phyloP scores from a whole-genome alignment of 2,329 filamentous ascomycete genomes.

The Geosmithia putterillii region DNA sequence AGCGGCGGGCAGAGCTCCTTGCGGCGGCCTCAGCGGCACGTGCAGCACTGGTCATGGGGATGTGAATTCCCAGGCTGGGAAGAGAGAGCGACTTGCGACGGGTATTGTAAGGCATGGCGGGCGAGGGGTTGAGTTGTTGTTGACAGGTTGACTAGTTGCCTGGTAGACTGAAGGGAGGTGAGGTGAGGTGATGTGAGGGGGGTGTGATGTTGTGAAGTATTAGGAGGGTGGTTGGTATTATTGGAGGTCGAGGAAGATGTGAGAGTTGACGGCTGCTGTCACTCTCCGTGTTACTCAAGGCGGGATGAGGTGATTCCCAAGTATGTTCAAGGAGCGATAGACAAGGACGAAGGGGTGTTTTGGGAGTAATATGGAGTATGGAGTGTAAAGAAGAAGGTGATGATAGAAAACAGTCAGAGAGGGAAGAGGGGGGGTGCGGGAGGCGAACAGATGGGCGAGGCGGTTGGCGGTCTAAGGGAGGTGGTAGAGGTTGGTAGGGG shows the following conservation, averaged over 20 bases:
- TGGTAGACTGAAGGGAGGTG: not conserved
- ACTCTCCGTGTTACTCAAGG: no score
- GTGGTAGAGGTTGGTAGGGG: conserved; percentile 1
- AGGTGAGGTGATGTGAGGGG: not conserved
- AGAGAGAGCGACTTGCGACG: conserved; percentile 91
- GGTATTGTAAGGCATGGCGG: conserved; percentile 82
- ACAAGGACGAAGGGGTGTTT: not conserved
- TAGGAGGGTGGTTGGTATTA: not conserved
- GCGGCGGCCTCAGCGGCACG: conserved; percentile 40
- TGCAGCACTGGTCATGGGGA: conserved; percentile 55
- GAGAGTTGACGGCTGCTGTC: no score
- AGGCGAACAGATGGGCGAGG: not conserved
- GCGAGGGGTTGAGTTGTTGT: no score
- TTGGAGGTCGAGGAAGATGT: no score
- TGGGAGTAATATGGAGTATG: not conserved
- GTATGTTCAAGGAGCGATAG: not conserved
- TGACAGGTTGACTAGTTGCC: no score
- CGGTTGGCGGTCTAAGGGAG: not conserved
- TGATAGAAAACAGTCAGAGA: conserved; percentile 1
- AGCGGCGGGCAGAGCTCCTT: conserved; percentile 19
- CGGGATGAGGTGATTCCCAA: not conserved
- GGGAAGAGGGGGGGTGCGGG: not conserved
- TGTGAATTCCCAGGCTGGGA: conserved; percentile 82
- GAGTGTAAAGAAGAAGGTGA: conserved; percentile 5
- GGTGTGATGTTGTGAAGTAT: not conserved